Evolutionary conservation across 2,329 filamentous ascomycete genomes (phyloP), one percentile per base, ranked within the genome.

Genomic region (Periconia sp.): DNA sequence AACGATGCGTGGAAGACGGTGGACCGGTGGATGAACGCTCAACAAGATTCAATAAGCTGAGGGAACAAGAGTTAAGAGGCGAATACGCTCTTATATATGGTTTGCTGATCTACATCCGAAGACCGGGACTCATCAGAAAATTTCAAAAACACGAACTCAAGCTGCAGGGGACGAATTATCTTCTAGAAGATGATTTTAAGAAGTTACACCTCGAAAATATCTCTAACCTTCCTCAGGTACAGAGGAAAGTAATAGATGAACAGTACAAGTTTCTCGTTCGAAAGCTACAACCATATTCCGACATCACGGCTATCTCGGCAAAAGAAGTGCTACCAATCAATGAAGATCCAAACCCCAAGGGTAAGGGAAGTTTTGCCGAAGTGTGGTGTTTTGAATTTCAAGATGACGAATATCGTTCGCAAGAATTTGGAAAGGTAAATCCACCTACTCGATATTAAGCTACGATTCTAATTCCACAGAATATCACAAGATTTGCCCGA

Each of bases 311-410:
- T 19, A 55, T 55, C 17, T 45, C 45, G 14, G 1, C 17, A 33
- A 43, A 49, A 17, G 53, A 55, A 45, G 19, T 55, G 17, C 50
- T 55, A 30, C 53, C 53, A n/a, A 55, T 55, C 14, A 46, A 55
- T 20, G 53, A 55, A 27, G 53, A 55, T 46, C 3, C 27, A 47
- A 30, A 53, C 35, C 49, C 41, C 18, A 55, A 55, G 42, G 53
- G 53, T 7, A 41, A 49, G 19, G 53, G 53, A 11, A 41, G 49
- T 3, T 55, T 55, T 43, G 53, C 53, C 35, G 41, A 55, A 37
- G 53, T 55, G n/a, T 45, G 49, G 43, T 55, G 53, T 52, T 55
- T 55, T 23, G 45, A 55, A 53, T 52, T 55, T 30, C 54, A 56
- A 45, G 35, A 56, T 41, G 54, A 56, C 42, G 50, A 56, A 47